Evolutionary conservation across 768 basidiomycete species (phyloP).

Genomic region (Boletus huronensis): DNA sequence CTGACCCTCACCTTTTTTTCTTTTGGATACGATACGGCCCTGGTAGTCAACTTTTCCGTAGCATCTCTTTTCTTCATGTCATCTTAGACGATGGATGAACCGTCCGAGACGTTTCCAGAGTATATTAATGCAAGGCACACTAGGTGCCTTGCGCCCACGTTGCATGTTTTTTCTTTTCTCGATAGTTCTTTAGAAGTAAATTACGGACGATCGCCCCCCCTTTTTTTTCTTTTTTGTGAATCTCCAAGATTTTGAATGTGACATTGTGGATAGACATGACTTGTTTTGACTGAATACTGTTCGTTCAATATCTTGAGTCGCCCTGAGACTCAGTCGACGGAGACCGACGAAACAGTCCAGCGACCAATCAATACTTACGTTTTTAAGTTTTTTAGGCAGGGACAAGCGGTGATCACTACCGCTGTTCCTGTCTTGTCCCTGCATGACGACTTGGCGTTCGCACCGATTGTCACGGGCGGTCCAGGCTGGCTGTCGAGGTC

Average conservation of each 20-base stretch:
- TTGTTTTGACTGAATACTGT: not conserved
- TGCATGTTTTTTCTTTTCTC: not conserved
- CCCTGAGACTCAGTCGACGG: too few species aligned
- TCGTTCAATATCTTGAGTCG: too few species aligned
- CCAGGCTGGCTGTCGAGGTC: too few species aligned
- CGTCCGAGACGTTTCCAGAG: not conserved
- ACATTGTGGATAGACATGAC: not conserved
- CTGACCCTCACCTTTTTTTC: too few species aligned
- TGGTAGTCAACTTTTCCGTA: not conserved
- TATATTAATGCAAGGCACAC: not conserved
- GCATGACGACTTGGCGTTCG: too few species aligned
- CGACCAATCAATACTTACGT: too few species aligned
- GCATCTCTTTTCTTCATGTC: not conserved
- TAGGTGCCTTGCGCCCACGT: not conserved
- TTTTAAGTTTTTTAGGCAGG: too few species aligned
- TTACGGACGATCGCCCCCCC: not conserved
- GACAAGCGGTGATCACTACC: too few species aligned
- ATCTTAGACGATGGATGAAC: not conserved
- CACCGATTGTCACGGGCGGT: too few species aligned
- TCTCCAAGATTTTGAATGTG: not conserved
- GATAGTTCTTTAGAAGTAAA: constrained; percentile 3
- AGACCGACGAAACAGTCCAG: too few species aligned
- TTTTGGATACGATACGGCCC: not conserved
- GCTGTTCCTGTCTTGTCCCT: too few species aligned
- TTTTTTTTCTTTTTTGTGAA: not conserved